These are phyloP conservation scores for Eurotiales sp. DNA, from an alignment of 2,329 filamentous ascomycete species.

Conservation along the genomic window DNA sequence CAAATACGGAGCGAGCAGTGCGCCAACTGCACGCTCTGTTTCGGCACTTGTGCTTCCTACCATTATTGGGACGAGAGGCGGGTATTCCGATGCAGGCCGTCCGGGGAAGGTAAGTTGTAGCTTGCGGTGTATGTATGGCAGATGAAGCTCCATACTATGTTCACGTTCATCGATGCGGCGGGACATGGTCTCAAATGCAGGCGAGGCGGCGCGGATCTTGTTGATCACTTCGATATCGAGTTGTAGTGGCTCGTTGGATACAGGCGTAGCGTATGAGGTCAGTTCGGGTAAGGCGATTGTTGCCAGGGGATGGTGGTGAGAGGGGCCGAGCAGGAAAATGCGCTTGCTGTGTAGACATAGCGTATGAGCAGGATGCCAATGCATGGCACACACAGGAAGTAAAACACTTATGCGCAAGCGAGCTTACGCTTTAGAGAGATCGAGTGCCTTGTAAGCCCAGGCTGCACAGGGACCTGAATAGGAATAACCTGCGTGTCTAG, in stretches of 20 bases:
- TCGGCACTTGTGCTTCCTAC: slow-evolving; percentile 67
- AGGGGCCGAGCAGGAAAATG: slow-evolving; percentile 88
- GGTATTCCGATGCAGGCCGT: slow-evolving; percentile 54
- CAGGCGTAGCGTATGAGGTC: slow-evolving; percentile 45
- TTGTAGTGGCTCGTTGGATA: slow-evolving; percentile 41
- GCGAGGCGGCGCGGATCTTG: slow-evolving; percentile 30
- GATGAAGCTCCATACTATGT: slow-evolving; percentile 94
- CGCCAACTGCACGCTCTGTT: slow-evolving; percentile 66
- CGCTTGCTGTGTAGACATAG: slow-evolving; percentile 60
- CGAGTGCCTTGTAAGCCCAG: slow-evolving; percentile 88
- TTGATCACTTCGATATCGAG: slow-evolving; percentile 43
- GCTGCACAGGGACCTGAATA: slow-evolving; percentile 91
- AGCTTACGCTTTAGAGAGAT: slow-evolving; percentile 68
- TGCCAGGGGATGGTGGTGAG: slow-evolving; percentile 77
- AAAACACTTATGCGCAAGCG: slow-evolving; percentile 1
- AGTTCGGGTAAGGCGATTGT: slow-evolving; percentile 75
- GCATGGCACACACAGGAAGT: too few relatives aligned
- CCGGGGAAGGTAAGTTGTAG: slow-evolving; percentile 53
- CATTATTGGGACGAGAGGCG: slow-evolving; percentile 78
- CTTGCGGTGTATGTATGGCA: slow-evolving; percentile 87
- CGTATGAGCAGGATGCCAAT: not conserved
- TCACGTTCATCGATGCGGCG: slow-evolving; percentile 68
- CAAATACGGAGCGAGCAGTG: slow-evolving; percentile 72
- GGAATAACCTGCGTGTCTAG: slow-evolving; percentile 84
- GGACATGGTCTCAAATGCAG: slow-evolving; percentile 55